phyloP scores from a whole-genome alignment of 371 early-diverging fungal species.

The Actinomucor elegans region DNA sequence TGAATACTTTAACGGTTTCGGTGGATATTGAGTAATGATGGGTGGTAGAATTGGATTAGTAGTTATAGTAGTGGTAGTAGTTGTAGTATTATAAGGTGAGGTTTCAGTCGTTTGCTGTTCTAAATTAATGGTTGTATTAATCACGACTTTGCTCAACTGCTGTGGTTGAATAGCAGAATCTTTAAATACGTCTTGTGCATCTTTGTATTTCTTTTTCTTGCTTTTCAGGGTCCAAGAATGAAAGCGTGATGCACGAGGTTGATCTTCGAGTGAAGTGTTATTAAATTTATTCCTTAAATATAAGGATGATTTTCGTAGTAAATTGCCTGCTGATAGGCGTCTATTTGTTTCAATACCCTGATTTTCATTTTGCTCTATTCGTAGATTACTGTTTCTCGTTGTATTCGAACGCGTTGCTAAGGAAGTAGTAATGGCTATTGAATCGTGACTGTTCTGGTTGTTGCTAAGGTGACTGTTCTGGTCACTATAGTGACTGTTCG shows the following conservation, averaged over 20 bases:
- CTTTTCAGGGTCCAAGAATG: constrained; percentile 13
- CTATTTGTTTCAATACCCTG: neutral
- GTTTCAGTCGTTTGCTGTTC: neutral
- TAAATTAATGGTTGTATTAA: constrained; percentile 20
- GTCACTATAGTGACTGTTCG: too few relatives aligned
- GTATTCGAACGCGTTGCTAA: neutral
- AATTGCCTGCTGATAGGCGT: constrained; percentile 14
- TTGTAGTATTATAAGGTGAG: neutral
- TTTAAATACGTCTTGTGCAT: constrained; percentile 10
- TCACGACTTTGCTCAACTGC: constrained; percentile 15
- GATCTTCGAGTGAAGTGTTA: constrained; percentile 1
- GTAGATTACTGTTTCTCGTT: neutral
- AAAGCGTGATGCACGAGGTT: constrained; percentile 8
- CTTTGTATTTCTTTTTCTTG: constrained; percentile 9
- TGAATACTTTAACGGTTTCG: constrained; percentile 42
- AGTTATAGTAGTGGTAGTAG: neutral
- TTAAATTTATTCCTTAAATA: constrained; percentile 19
- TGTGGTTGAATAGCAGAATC: neutral
- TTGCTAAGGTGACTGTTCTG: too few relatives aligned
- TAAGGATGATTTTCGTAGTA: constrained; percentile 25
- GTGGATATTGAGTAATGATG: constrained; percentile 40
- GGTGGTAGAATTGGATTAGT: constrained; percentile 15
- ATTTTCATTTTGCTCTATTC: neutral
- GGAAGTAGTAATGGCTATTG: neutral
- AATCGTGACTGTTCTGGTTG: too few relatives aligned